Base-by-base conservation (phyloP, 345 rosid species). In the Isatis tinctoria region DNA sequence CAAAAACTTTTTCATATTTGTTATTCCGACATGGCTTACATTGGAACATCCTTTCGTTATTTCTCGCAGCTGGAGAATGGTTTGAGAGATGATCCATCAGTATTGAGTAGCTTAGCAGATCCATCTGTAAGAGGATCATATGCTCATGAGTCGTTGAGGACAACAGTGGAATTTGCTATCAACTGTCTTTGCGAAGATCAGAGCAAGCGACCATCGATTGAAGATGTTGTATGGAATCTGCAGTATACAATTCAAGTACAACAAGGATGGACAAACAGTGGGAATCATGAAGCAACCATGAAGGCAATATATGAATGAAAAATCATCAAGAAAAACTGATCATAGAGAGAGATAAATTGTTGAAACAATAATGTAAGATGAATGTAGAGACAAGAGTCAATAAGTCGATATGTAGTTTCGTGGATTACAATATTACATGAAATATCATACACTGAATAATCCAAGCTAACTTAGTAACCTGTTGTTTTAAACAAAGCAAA, bases 171-270 rank as follows among this genome's bases (percentile, higher is more conserved):
- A 66, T 88, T 93, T 67, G 80, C 97, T 17, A 72, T 89, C 48
- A 88, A 84, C 64, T 91, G 96, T 81, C 87, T 93, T 9, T 75
- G 80, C 37, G 81, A 81, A 60, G 94, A 86, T 61, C 41, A 83
- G 17, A 80, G 67, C 44, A 82, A 63, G 40, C 87, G 92, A 10
- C 96, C 97, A 60, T 88, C 98, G 0, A 85, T 89, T 24, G 96
- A 91, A 54, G 96, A 94, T 69, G 93, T 88, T 60, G 85, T 91
- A 2, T 93, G 98, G 96, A 91, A 93, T 78, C 77, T 91, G 82
- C 98, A 91, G 64, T 91, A 89, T 48, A 88, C 97, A 18, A 83
- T 80, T 72, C 98, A 93, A 79, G 89, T 89, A 30, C 97, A 94
- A 57, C 96, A 90, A 74, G 95, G 96, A 75, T 94, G 93, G 91